Base-by-base conservation (phyloP, 139 green algal genomes). In the Pleodorina starrii region DNA sequence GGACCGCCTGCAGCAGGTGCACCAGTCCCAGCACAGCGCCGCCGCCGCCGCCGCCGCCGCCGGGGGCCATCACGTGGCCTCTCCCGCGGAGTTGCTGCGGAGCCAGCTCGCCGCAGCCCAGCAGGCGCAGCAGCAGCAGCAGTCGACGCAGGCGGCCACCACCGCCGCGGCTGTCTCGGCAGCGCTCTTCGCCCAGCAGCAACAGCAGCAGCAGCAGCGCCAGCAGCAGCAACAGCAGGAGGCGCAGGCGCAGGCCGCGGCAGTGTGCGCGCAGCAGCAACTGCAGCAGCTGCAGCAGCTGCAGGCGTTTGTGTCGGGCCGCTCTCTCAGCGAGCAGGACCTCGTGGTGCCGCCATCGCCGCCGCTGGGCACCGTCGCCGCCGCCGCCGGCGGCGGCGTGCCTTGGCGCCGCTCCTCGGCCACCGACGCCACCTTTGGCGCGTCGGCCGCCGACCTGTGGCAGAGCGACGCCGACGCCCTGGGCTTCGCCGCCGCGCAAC, bases 251-350 rank as follows among this genome's bases (percentile, higher is more conserved):
- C 59, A 75, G 43, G 19, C 44, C 5, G 32, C 19, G 0, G 60
- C 60, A 17, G 57, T n/a, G 1, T 57, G 38, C 50, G 27, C 38
- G 1, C 43, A 66, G 36, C 82, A 88, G 60, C 82, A 88, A 32
- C 32, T 69, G 44, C 66, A 80, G n/a, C 81, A 87, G 44, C 63
- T 79, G n/a, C 81, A 87, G 66, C 63, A 80, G 44, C 44, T 88
- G 25, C 66, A 79, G 66, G 44, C 63, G 7, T 44, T 88, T n/a
- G 44, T 79, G 6, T 9, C 11, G 19, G 44, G 44, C 29, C 21
- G 42, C 0, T 48, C 43, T 29, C 29, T 78, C 9, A 38, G 54
- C 43, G 60, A 85, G 51, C 48, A 59, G 51, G 77, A 86, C 21
- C 19, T 84, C 3, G 76, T 14, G 11, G 48, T 12, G 40, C 5